Conservation (phyloP, 140 eudicot species). For the Bidens hawaiensis region DNA sequence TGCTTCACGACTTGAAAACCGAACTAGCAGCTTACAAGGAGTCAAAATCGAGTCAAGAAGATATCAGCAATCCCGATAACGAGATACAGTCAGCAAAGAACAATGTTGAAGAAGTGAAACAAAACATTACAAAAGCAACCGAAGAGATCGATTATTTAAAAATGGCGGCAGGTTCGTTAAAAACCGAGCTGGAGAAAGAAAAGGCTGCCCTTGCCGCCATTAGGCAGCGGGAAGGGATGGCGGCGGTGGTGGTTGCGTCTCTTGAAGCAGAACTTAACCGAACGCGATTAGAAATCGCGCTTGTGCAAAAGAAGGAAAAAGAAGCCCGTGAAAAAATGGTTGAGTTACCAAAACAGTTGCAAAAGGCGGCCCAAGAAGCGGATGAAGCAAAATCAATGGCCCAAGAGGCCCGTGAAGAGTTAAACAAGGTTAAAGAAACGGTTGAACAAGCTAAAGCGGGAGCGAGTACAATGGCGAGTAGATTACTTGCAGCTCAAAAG, state of each 20-base stretch:
- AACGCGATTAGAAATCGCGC: slow-evolving; percentile 49
- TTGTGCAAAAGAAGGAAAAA: slow-evolving; percentile 52
- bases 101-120: slow-evolving; percentile 70
- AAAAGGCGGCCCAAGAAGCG: slow-evolving; percentile 63
- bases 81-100: slow-evolving; percentile 52
- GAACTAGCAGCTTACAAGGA: slow-evolving; percentile 82
- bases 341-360: slow-evolving; percentile 64
- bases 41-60: slow-evolving; percentile 40
- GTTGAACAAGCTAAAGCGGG: slow-evolving; percentile 69
- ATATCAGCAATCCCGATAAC: slow-evolving; percentile 19
- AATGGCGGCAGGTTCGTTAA: slow-evolving; percentile 58
- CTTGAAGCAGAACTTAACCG: slow-evolving; percentile 67
- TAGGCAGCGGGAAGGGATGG: slow-evolving; percentile 84
- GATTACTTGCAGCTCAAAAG: slow-evolving; percentile 67
- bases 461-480: slow-evolving; percentile 55
- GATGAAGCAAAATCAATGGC: slow-evolving; percentile 53
- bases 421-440: slow-evolving; percentile 62
- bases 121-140: slow-evolving; percentile 50
- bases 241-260: slow-evolving; percentile 69
- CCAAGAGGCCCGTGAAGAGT: slow-evolving; percentile 54
- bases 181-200: slow-evolving; percentile 66
- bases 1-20: slow-evolving; percentile 59
- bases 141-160: slow-evolving; percentile 56
- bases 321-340: slow-evolving; percentile 70
- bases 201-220: slow-evolving; percentile 49